These are phyloP conservation scores for Trichocomaceae sp. DNA, from an alignment of 2,329 filamentous ascomycete genomes.

Conservation along the genomic window DNA sequence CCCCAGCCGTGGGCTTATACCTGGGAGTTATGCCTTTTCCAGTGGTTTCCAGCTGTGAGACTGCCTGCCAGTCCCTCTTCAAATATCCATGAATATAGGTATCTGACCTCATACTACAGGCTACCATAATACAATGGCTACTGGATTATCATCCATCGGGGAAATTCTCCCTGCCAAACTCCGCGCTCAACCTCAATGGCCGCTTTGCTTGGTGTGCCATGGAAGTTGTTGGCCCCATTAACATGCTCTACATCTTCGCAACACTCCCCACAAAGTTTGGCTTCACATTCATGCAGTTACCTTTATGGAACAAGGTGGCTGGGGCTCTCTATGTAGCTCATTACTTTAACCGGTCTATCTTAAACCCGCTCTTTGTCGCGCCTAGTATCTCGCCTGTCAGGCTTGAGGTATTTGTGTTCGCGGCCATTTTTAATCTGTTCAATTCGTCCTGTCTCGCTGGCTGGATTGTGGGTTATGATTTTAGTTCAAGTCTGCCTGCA, in stretches of 20 bases:
- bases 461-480: conserved; percentile 75
- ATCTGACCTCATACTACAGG: conserved; percentile 41
- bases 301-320: conserved; percentile 31
- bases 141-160: conserved; percentile 82
- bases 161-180: conserved; percentile 68
- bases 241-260: conserved; percentile 71
- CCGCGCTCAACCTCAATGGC: conserved; percentile 77
- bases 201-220: conserved; percentile 81
- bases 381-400: conserved; percentile 93
- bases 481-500: conserved; percentile 25
- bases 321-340: conserved; percentile 59
- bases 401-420: conserved; percentile 57
- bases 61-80: conserved; percentile 10
- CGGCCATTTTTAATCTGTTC: conserved; percentile 66
- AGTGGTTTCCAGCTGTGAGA: conserved; percentile 40
- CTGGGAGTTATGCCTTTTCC: conserved; percentile 31
- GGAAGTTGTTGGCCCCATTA: conserved; percentile 73
- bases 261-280: conserved; percentile 50
- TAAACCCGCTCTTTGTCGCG: conserved; percentile 70
- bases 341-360: conserved; percentile 81
- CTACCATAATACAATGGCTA: conserved; percentile 68
- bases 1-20: conserved; percentile 36
- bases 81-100: too few relatives aligned
- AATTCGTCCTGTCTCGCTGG: conserved; percentile 73
- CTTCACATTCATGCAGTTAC: conserved; percentile 19